phyloP scores from a whole-genome alignment of 139 green algal genomes.

The Micractinium sp. region DNA sequence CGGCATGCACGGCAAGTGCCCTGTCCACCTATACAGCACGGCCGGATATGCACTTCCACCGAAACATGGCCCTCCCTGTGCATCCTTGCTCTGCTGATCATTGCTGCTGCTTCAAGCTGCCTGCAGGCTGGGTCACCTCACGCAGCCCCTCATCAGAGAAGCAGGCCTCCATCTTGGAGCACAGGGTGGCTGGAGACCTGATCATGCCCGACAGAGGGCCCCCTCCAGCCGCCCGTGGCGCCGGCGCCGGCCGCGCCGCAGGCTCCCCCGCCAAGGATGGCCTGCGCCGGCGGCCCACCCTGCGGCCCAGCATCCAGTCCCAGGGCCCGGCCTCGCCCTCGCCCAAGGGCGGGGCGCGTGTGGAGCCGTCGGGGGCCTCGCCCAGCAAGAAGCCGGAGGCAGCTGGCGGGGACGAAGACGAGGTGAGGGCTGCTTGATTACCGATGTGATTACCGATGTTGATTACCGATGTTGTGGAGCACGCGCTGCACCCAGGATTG shows the following conservation, averaged over 20 bases:
- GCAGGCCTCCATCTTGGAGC: slow-evolving; percentile 10
- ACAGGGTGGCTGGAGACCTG: slow-evolving; percentile 29
- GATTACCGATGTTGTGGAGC: too few relatives aligned
- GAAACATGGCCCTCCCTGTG: neutral
- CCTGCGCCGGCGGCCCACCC: neutral
- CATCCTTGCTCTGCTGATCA: neutral
- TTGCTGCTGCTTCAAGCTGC: too few relatives aligned
- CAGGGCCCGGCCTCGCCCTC: neutral
- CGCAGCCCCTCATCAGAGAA: neutral
- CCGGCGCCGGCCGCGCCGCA: too few relatives aligned
- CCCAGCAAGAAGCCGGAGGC: neutral
- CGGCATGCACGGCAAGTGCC: neutral
- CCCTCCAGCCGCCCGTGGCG: neutral
- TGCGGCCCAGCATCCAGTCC: neutral
- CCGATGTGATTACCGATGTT: too few relatives aligned
- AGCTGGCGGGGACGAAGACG: neutral
- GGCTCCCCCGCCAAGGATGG: neutral
- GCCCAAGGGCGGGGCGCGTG: neutral
- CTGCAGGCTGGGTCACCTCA: slow-evolving; percentile 22
- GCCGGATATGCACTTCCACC: too few relatives aligned
- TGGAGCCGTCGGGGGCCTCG: neutral
- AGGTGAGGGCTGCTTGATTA: too few relatives aligned
- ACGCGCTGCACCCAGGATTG: neutral
- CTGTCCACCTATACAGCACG: neutral
- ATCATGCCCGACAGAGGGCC: neutral